Base-by-base conservation (phyloP, 306 rosid genomes). In the Senna tora region DNA sequence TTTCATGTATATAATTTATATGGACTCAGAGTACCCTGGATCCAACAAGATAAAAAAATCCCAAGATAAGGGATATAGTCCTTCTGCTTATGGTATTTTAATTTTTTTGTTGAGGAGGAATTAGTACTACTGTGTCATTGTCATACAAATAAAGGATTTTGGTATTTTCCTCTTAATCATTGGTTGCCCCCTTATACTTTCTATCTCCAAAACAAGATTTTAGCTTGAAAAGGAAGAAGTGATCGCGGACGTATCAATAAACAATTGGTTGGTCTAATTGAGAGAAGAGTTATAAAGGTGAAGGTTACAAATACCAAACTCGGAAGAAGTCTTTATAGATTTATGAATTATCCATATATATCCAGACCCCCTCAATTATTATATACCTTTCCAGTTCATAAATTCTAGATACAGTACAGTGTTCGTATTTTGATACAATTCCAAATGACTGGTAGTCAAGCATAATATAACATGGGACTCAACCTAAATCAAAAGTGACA, bases 261-360 rank as follows among this genome's bases (percentile, higher is more conserved):
- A 34, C 69, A 63, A 21, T 39, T 7, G 11, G 17, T 39, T 7
- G 11, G 17, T 12, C 0, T 19, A 33, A 8, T 59, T 33, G 69
- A 32, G 21, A 9, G 58, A 30, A 7, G 38, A 12, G n/a, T 2
- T n/a, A 39, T 2, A 72, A 33, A 47, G 46, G 42, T 57, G 54
- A 58, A 46, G 47, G 76, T 68, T 72, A 46, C 76, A 59, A 59
- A 46, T 38, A 59, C 76, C 76, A 33, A 72, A 72, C 76, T 25
- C 67, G 42, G 3, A 51, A 55, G 36, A 6, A 67, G 20, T 55
- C 54, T 56, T 56, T 71, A 28, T 17, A 72, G n/a, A 46, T 0
- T 15, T 5, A 42, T n/a, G 11, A 50, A 47, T 0, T 7, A 16
- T 55, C 42, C 67, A 32, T n/a, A 42, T 45, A 32, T n/a, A 42